phyloP scores from a whole-genome alignment of 495 filamentous ascomycete species.

The Astrothelium subdiscretum region DNA sequence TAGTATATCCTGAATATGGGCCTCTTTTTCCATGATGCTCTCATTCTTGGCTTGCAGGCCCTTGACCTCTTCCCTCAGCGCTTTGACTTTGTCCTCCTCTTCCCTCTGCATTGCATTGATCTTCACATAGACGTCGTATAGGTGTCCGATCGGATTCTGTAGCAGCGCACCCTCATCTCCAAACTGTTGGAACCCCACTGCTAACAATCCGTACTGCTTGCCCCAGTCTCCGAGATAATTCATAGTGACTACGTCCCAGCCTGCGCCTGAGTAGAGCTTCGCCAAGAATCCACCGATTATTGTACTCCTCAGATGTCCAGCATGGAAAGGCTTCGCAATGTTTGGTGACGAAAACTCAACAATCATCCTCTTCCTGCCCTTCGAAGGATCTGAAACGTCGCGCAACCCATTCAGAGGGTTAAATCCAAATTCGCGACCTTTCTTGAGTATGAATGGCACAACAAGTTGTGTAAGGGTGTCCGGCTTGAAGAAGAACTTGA shows the following conservation, averaged over 20 bases:
- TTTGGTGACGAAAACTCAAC: slow-evolving; percentile 69
- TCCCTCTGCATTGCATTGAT: slow-evolving; percentile 37
- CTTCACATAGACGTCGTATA: slow-evolving; percentile 59
- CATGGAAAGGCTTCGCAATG: slow-evolving; percentile 66
- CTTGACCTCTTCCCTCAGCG: slow-evolving; percentile 43
- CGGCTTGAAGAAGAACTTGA: slow-evolving; percentile 64
- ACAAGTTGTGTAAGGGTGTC: slow-evolving; percentile 30
- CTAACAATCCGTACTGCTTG: slow-evolving; percentile 61
- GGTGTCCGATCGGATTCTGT: slow-evolving; percentile 54
- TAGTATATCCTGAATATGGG: slow-evolving; percentile 31
- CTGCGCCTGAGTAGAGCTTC: slow-evolving; percentile 56
- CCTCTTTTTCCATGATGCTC: slow-evolving; percentile 31
- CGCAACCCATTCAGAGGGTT: slow-evolving; percentile 25
- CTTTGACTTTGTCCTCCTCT: slow-evolving; percentile 40
- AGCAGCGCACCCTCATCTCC: slow-evolving; percentile 50
- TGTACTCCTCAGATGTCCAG: slow-evolving; percentile 60
- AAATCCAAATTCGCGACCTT: slow-evolving; percentile 29
- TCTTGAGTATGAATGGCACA: slow-evolving; percentile 34
- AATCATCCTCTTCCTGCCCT: slow-evolving; percentile 32
- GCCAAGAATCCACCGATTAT: slow-evolving; percentile 64
- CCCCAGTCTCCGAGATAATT: slow-evolving; percentile 75
- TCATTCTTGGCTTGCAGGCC: slow-evolving; percentile 39
- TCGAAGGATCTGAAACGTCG: slow-evolving; percentile 20
- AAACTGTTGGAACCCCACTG: slow-evolving; percentile 52
- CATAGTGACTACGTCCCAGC: slow-evolving; percentile 60